Evolutionary conservation across 2,329 filamentous ascomycete species (phyloP), one percentile per base, ranked within the genome.

Genomic region (Tolypocladium inflatum): DNA sequence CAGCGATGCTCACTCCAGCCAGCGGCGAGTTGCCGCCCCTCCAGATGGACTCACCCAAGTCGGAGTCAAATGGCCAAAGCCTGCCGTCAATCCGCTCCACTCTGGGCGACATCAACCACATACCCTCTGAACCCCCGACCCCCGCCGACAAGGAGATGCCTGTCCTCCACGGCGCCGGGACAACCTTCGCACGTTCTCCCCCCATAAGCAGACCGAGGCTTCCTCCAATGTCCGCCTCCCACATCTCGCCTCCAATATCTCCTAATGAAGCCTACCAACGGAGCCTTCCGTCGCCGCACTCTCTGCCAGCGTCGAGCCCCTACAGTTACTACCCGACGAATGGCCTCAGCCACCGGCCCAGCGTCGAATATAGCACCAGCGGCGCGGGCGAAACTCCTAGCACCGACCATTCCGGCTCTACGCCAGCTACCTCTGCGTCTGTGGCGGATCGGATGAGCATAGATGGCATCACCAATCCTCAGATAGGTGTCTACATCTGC

Each of bases 361-460:
- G 70, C 58, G 68, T 65, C 58, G 80, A 78, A 58, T 81, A 76
- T 63, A 73, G 69, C 55, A 77, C 66, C 64, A 76, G 70, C 52
- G 72, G 74, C 57, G 73, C 74, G 6, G 74, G 71, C 11, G 79
- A 80, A 62, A 78, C 76, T 13, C 75, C 79, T 9, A 76, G 70
- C 56, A 76, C 74, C 2, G 78, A 80, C 54, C 71, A 74, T 38
- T 76, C 75, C 5, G 70, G 62, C 13, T 72, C 76, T 17, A 77
- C 78, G 4, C 74, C 79, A 50, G 71, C 71, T 35, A 73, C 71
- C 11, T 64, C 73, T 3, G 58, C 63, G 3, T 71, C 73, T 26
- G 75, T 76, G 8, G 74, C 76, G 23, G 80, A 84, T 61, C 75
- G 77, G 55, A 83, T 83, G 80, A 83, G 80, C 65, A 82, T 83